Base-by-base conservation (phyloP, 2,329 filamentous ascomycete genomes). In the Teratosphaeria nubilosa region DNA sequence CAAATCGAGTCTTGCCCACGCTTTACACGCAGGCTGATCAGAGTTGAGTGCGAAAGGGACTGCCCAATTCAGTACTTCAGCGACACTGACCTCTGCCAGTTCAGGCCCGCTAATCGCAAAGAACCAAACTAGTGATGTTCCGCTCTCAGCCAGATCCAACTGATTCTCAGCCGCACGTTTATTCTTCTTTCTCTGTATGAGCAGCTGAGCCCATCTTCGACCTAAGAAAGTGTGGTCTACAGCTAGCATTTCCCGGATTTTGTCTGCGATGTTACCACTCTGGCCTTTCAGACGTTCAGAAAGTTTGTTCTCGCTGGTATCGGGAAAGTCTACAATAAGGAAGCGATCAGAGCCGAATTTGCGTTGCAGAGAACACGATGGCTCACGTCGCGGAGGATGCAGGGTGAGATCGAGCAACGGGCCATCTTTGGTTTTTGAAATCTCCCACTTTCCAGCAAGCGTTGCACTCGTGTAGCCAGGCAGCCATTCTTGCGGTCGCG, bases 1-100 rank as follows among this genome's bases (percentile, higher is more conserved):
- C 2, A 80, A 67, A 32, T 76, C 74, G 0, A 78, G 58, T 5
- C 77, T 69, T 13, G 76, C 70, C 59, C 69, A 77, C 0, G 69
- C 69, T 59, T 80, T 79, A 59, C 71, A 73, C 16, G 73, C 74
- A 1, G 60, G 57, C 60, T 76, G 72, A 0, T 70, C 1, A 1
- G 51, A 7, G 57, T 78, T 79, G 3, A 56, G 22, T 0, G 52
- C 27, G 7, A 76, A 66, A 0, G 72, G 72, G 4, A 78, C 61
- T 53, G 74, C 74, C 70, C 72, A 76, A 37, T 76, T 65, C 0
- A 78, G 25, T 55, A 77, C 60, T 7, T 72, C 65, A 0, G 65
- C 63, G 16, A 72, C 25, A 3, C 54, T 59, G 1, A 67, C 53
- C 5, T 58, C 20, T 32, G 58, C 14, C n/a, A 68, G 22, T 10